A percentile compares a stretch with the other conserved stretches of the same genome.
Conservation (phyloP, 2,329 filamentous ascomycete species). For the Bertia moriformis region DNA sequence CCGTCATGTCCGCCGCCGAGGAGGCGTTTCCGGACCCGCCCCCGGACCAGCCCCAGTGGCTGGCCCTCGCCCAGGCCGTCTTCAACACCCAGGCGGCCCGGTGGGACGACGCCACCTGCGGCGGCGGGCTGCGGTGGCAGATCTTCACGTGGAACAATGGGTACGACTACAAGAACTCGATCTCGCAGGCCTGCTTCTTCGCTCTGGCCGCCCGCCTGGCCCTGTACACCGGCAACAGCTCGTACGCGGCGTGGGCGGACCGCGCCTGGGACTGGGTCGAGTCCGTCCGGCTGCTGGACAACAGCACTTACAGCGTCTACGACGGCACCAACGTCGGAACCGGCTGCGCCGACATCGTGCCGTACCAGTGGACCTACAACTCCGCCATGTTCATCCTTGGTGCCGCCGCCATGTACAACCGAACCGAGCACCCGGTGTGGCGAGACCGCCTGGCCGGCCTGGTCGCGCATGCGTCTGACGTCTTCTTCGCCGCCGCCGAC, state of each 20-base stretch:
- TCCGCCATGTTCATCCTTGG: conserved; percentile 52
- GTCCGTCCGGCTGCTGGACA: conserved; percentile 38
- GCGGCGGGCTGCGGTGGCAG: conserved; percentile 72
- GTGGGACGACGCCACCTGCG: conserved; percentile 57
- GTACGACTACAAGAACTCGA: conserved; percentile 62
- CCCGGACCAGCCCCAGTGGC: conserved; percentile 43
- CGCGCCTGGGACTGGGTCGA: conserved; percentile 58
- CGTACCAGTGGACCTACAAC: conserved; percentile 58
- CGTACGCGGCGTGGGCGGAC: conserved; percentile 66
- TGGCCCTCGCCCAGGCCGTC: conserved; percentile 61
- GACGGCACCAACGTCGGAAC: conserved; percentile 42
- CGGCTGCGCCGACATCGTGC: conserved; percentile 42
- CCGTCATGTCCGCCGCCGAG: conserved; percentile 58
- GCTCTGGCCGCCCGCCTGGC: conserved; percentile 54
- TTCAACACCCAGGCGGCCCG: conserved; percentile 66
- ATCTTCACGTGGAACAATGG: conserved; percentile 73
- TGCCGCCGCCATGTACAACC: conserved; percentile 55
- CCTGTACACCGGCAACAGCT: conserved; percentile 62
- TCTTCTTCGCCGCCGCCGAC: conserved; percentile 38
- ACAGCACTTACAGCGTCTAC: conserved; percentile 39
- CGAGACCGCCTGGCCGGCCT: conserved; percentile 40
- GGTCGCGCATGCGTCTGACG: conserved; percentile 31
- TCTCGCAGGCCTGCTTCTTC: conserved; percentile 49
- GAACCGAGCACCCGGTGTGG: conserved; percentile 37
- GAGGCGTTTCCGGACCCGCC: conserved; percentile 49